Percentiles rank a stretch among this genome's conserved stretches.
These are phyloP conservation scores for Mimosa pudica DNA, from an alignment of 306 rosid species.

Conservation along the genomic window DNA sequence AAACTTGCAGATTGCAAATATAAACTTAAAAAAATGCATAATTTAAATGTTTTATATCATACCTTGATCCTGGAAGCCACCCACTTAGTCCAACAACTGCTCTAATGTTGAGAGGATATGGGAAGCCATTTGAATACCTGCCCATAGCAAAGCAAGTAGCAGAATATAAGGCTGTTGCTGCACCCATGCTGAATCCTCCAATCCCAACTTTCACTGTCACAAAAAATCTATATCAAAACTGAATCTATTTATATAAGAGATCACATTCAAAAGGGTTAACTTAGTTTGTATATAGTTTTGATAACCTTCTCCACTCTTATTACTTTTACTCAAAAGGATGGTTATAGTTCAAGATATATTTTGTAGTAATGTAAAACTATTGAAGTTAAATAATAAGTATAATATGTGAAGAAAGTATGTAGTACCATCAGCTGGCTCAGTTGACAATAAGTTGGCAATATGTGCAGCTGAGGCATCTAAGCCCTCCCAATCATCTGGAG, in stretches of 20 bases:
- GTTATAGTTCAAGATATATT: not conserved
- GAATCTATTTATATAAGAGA: constrained; percentile 9
- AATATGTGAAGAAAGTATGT: constrained; percentile 2
- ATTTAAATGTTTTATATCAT: constrained; percentile 1
- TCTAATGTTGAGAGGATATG: constrained; percentile 76
- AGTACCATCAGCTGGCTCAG: constrained; percentile 96
- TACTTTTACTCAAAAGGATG: constrained; percentile 1
- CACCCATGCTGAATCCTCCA: constrained; percentile 99
- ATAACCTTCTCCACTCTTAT: not conserved
- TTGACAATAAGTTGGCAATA: constrained; percentile 86
- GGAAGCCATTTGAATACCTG: constrained; percentile 79
- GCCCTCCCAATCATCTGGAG: constrained; percentile 98
- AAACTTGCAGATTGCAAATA: constrained; percentile 22
- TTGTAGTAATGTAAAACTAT: constrained; percentile 4
- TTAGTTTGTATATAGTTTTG: not conserved
- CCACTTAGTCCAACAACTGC: constrained; percentile 95
- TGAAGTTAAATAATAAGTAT: not conserved
- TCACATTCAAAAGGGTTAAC: not conserved
- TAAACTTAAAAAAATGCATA: constrained; percentile 10
- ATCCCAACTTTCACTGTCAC: constrained; percentile 91
- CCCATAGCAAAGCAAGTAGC: constrained; percentile 95
- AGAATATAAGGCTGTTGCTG: constrained; percentile 93
- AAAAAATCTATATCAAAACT: constrained; percentile 12
- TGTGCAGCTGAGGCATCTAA: constrained; percentile 96
- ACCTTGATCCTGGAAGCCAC: constrained; percentile 99